A percentile compares a stretch with the other conserved stretches of the same genome.
phyloP scores from a whole-genome alignment of 345 rosid species.

The Mercurialis annua region DNA sequence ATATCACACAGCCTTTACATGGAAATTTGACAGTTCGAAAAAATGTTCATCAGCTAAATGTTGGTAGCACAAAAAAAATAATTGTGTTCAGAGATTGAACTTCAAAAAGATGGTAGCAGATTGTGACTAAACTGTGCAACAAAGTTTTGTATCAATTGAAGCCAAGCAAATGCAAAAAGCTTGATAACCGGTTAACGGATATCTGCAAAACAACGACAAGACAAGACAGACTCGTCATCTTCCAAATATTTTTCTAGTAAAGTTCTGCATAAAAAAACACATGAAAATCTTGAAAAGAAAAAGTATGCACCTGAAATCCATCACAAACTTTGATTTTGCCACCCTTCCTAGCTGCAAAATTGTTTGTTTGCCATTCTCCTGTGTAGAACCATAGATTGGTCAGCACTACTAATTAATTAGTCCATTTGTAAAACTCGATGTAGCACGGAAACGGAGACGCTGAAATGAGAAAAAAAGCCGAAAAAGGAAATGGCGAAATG shows the following conservation, averaged over 20 bases:
- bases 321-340: constrained; percentile 60
- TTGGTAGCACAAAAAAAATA: neutral
- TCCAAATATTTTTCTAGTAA: neutral
- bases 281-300: neutral
- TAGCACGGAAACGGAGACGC: too few relatives aligned
- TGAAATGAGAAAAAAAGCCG: too few relatives aligned
- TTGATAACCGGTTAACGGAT: constrained; percentile 80
- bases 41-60: neutral
- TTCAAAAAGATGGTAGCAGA: constrained; percentile 6
- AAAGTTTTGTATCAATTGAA: constrained; percentile 84
- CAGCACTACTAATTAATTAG: neutral
- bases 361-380: constrained; percentile 69
- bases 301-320: constrained; percentile 67
- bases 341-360: constrained; percentile 90
- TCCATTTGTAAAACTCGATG: too few relatives aligned
- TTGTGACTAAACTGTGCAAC: constrained; percentile 57
- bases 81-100: constrained; percentile 53
- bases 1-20: constrained; percentile 7
- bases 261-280: too few relatives aligned
- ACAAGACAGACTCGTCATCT: neutral
- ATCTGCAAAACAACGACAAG: constrained; percentile 39
- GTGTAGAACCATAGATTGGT: neutral
- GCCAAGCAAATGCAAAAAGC: constrained; percentile 87
- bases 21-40: neutral
- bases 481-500: too few relatives aligned